Base-by-base conservation (phyloP, 2,329 filamentous ascomycete species). In the Dryadomyces quercus-mongolicae region DNA sequence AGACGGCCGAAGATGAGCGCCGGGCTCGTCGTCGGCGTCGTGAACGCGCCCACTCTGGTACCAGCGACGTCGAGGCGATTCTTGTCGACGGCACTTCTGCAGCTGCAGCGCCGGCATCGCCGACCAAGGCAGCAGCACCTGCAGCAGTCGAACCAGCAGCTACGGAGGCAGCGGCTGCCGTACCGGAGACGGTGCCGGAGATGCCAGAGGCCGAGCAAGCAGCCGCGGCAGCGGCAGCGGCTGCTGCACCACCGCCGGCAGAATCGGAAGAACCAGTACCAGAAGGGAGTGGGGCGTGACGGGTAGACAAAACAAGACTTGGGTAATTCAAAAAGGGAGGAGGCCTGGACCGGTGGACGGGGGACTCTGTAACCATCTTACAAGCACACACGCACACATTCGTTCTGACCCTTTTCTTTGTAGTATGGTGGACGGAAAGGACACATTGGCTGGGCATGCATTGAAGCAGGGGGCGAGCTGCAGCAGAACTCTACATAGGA, bases 1-100 rank as follows among this genome's bases (percentile, higher is more conserved):
- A 91, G 65, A 88, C 81, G 57, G 87, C 88, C 1, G 88, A 93
- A 61, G 86, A 88, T 59, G 88, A 94, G 68, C 74, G 88, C 53
- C 77, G 81, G 55, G 74, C 79, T 59, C 72, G 88, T 45, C 73
- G 88, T 61, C 71, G 86, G 58, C 74, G 88, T 61, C 74, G 86
- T 59, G 80, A 85, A 56, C 84, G 80, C 63, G 74, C 76, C 10
- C 67, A 69, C 13, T 65, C 68, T 16, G 73, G 65, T 47, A 57
- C 55, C 15, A 57, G 58, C 51, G 62, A 71, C 81, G 60, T 73
- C 82, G 62, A 73, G 82, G 60, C 20, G 44, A 9, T 20, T 10
- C 22, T 15, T 15, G 45, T 18, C 22, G 42, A 12, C 10, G 46
- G 15, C 31, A 22, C 10, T 21, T 34, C 36, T 40, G 16, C 45